Conservation (phyloP, 2,329 filamentous ascomycete genomes). For the Lachnellula hyalina region DNA sequence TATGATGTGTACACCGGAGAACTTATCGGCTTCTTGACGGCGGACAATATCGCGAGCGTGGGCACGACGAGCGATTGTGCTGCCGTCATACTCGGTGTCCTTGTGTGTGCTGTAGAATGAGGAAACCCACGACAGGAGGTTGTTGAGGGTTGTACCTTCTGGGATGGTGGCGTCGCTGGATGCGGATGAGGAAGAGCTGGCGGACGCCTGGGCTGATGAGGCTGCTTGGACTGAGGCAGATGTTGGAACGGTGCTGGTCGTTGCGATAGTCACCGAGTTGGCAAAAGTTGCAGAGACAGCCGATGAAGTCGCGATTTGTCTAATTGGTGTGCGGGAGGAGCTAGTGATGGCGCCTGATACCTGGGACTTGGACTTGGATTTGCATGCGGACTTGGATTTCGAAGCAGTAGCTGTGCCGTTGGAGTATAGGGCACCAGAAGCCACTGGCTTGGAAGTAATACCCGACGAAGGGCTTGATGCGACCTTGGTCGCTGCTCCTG, state of each 20-base stretch:
- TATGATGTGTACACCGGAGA: not conserved
- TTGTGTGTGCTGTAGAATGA: slow-evolving; percentile 16
- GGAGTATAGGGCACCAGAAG: slow-evolving; percentile 3
- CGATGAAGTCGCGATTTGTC: not conserved
- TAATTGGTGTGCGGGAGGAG: not conserved
- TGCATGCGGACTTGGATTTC: slow-evolving; percentile 16
- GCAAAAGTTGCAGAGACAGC: not conserved
- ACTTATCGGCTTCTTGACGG: not conserved
- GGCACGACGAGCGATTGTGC: slow-evolving; percentile 13
- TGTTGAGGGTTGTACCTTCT: slow-evolving; percentile 16
- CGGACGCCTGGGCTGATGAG: not conserved
- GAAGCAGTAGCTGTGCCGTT: slow-evolving; percentile 11
- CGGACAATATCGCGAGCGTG: slow-evolving; percentile 17
- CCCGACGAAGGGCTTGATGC: not conserved
- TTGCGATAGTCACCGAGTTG: slow-evolving; percentile 10
- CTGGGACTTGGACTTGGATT: slow-evolving; percentile 7
- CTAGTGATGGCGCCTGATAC: not conserved
- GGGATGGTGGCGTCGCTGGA: slow-evolving; percentile 3
- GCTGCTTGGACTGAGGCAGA: not conserved
- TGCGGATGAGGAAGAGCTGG: not conserved
- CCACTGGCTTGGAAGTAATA: not conserved
- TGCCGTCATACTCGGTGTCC: slow-evolving; percentile 7
- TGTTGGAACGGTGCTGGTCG: not conserved
- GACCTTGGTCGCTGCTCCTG: slow-evolving; percentile 7
- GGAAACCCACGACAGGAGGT: slow-evolving; percentile 19